Conservation (phyloP, 768 basidiomycete species). For the Multifurca ochricompacta region DNA sequence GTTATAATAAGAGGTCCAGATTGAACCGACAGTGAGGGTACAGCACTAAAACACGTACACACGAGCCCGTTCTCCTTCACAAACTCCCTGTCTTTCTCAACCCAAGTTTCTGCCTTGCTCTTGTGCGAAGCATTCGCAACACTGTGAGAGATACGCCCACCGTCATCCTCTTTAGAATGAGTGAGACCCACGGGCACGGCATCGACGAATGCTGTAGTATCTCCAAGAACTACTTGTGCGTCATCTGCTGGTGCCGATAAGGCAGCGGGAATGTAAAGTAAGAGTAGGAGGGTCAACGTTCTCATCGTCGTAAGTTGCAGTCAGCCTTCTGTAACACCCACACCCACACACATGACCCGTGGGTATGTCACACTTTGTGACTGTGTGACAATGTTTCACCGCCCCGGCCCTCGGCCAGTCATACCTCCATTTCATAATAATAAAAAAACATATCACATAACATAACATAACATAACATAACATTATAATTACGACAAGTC, state of each 20-base stretch:
- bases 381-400: no score
- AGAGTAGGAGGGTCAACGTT: slow-evolving; percentile 28
- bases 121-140: slow-evolving; percentile 36
- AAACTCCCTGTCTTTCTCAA: slow-evolving; percentile 53
- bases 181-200: slow-evolving; percentile 13
- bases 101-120: slow-evolving; percentile 49
- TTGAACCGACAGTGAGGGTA: background rate
- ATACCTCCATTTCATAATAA: background rate
- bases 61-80: slow-evolving; percentile 62
- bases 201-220: slow-evolving; percentile 21
- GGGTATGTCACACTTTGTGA: no score
- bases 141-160: slow-evolving; percentile 34
- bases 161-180: slow-evolving; percentile 19
- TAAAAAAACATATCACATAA: no score
- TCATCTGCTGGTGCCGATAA: slow-evolving; percentile 35
- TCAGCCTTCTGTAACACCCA: background rate
- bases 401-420: no score
- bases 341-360: no score
- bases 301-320: slow-evolving; percentile 31
- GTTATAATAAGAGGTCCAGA: background rate
- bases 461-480: no score
- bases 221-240: slow-evolving; percentile 38
- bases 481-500: slow-evolving; percentile 1
- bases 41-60: slow-evolving; percentile 39
- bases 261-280: slow-evolving; percentile 31